These are phyloP conservation scores for Puccinia novopanici DNA, from an alignment of 1,284 basidiomycete species.

Conservation along the genomic window DNA sequence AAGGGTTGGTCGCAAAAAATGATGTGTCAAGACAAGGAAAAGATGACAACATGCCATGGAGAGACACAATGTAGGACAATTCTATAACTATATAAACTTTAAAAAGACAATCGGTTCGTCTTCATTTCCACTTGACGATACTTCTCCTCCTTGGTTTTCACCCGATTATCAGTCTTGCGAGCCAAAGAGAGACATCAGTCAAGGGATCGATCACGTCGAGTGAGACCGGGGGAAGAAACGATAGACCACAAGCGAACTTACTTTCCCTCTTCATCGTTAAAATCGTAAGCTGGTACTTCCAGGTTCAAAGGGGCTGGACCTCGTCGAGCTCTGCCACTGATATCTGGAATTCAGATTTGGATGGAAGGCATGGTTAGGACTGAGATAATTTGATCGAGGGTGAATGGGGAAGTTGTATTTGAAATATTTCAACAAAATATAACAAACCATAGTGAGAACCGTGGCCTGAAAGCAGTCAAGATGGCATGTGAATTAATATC, in stretches of 20 bases:
- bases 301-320: conserved; percentile 85
- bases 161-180: conserved; percentile 80
- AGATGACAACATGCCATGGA: background rate
- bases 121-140: background rate
- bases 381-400: background rate
- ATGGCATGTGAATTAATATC: conserved; percentile 65
- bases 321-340: conserved; percentile 79
- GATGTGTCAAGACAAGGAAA: too few species aligned
- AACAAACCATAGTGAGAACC: conserved; percentile 71
- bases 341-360: conserved; percentile 62
- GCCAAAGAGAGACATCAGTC: too few species aligned
- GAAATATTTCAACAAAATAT: too few species aligned
- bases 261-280: conserved; percentile 59
- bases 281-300: conserved; percentile 67
- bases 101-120: background rate
- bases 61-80: conserved; percentile 9
- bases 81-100: too few species aligned
- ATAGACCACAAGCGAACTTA: conserved; percentile 15
- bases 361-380: conserved; percentile 39
- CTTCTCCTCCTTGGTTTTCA: conserved; percentile 61
- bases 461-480: conserved; percentile 72
- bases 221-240: background rate
- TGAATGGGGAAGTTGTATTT: background rate
- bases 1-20: background rate
- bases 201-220: background rate